A percentile compares a stretch with the other conserved stretches of the same genome.
phyloP scores from a whole-genome alignment of 2,329 filamentous ascomycete genomes.

The Exophiala oligosperma region DNA sequence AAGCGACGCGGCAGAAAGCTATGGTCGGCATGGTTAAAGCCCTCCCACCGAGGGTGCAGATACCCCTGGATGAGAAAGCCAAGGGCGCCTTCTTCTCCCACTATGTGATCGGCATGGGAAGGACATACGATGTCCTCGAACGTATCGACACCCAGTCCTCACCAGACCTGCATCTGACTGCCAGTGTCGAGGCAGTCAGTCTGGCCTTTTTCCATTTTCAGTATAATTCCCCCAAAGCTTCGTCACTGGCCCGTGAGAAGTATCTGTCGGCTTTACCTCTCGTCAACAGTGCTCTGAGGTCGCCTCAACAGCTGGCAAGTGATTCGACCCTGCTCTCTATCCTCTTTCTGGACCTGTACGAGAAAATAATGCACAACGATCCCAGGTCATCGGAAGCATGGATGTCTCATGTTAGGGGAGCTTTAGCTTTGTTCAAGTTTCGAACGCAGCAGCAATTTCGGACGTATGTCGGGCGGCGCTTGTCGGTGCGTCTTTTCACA shows the following conservation, averaged over 20 bases:
- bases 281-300: constrained; percentile 34
- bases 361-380: constrained; percentile 28
- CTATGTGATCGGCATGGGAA: constrained; percentile 25
- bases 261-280: constrained; percentile 34
- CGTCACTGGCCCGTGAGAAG: constrained; percentile 13
- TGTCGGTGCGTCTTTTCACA: constrained; percentile 27
- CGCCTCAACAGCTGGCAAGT: constrained; percentile 31
- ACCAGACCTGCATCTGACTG: constrained; percentile 27
- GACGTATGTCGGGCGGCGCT: constrained; percentile 21
- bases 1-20: constrained; percentile 12
- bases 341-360: constrained; percentile 39
- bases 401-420: constrained; percentile 41
- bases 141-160: constrained; percentile 11
- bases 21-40: background rate
- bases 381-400: constrained; percentile 31
- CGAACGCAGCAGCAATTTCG: constrained; percentile 34
- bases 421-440: constrained; percentile 36
- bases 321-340: constrained; percentile 38
- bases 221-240: constrained; percentile 12
- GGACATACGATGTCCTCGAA: constrained; percentile 26
- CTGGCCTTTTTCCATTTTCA: constrained; percentile 30
- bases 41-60: background rate
- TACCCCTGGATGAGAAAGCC: constrained; percentile 26
- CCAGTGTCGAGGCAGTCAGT: constrained; percentile 31
- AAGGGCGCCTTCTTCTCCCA: constrained; percentile 24